Conservation (phyloP, 2,329 filamentous ascomycete species). For the Nemania abortiva region DNA sequence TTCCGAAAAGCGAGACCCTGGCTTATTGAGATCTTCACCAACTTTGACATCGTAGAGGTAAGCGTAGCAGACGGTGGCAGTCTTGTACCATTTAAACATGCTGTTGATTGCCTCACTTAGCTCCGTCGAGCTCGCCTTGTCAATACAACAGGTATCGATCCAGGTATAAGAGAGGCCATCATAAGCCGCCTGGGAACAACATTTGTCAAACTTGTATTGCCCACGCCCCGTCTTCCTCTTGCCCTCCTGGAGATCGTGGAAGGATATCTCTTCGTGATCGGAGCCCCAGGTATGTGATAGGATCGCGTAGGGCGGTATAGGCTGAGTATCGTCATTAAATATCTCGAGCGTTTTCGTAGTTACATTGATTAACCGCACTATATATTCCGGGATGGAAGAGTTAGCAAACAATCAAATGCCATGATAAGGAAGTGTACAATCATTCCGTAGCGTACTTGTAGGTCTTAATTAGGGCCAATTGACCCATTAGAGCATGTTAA, state of each 20-base stretch:
- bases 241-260: neutral
- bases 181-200: constrained; percentile 11
- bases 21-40: neutral
- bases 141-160: constrained; percentile 35
- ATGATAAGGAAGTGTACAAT: neutral
- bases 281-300: constrained; percentile 30
- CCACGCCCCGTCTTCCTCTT: neutral
- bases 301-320: constrained; percentile 20
- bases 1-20: constrained; percentile 8
- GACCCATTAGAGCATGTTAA: neutral
- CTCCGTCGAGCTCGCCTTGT: constrained; percentile 22
- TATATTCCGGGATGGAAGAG: neutral
- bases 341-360: constrained; percentile 16
- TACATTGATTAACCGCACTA: constrained; percentile 23
- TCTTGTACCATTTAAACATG: constrained; percentile 30
- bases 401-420: too few relatives aligned
- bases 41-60: constrained; percentile 19
- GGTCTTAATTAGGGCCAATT: neutral
- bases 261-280: constrained; percentile 24
- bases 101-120: constrained; percentile 26
- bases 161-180: constrained; percentile 20
- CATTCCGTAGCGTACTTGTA: neutral
- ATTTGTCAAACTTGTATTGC: constrained; percentile 14
- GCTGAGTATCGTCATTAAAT: constrained; percentile 12
- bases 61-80: constrained; percentile 25